Conservation (phyloP, 2,329 filamentous ascomycete genomes). For the Penicillium hesseltinei region DNA sequence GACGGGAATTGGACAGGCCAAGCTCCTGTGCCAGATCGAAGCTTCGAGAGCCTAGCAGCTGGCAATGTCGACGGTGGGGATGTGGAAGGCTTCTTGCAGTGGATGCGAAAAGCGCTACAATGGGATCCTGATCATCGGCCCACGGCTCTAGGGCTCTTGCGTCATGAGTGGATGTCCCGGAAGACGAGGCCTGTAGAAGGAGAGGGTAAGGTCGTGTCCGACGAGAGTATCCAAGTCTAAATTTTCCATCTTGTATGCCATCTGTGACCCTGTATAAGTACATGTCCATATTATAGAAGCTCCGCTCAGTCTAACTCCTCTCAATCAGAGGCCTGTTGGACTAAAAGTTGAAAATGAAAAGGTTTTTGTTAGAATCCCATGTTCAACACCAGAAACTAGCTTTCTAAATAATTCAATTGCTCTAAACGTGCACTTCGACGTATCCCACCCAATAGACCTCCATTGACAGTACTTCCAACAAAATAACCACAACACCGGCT, state of each 20-base stretch:
- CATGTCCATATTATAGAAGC: not conserved
- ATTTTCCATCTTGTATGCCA: not conserved
- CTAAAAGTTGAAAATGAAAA: not conserved
- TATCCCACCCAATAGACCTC: not conserved
- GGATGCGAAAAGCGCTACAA: slow-evolving; percentile 30
- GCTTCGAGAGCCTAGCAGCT: slow-evolving; percentile 6
- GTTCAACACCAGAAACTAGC: not conserved
- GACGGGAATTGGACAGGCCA: slow-evolving; percentile 21
- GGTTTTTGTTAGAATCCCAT: not conserved
- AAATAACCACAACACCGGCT: not conserved
- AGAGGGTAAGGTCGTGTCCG: not conserved
- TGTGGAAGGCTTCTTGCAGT: slow-evolving; percentile 25
- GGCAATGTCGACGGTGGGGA: slow-evolving; percentile 22
- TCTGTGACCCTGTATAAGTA: not conserved
- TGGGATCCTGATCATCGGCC: slow-evolving; percentile 29
- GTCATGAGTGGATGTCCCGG: slow-evolving; percentile 38
- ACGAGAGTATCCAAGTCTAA: not conserved
- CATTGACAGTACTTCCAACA: not conserved
- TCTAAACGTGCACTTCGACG: not conserved
- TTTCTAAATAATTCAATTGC: not conserved
- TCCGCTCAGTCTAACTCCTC: not conserved
- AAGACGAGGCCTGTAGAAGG: not conserved
- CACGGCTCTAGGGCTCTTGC: slow-evolving; percentile 35
- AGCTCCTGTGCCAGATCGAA: slow-evolving; percentile 18
- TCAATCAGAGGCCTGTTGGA: not conserved